Percentiles rank a stretch among this genome's conserved stretches.
Conservation (phyloP, 139 green algal genomes). For the Penium margaritaceum region DNA sequence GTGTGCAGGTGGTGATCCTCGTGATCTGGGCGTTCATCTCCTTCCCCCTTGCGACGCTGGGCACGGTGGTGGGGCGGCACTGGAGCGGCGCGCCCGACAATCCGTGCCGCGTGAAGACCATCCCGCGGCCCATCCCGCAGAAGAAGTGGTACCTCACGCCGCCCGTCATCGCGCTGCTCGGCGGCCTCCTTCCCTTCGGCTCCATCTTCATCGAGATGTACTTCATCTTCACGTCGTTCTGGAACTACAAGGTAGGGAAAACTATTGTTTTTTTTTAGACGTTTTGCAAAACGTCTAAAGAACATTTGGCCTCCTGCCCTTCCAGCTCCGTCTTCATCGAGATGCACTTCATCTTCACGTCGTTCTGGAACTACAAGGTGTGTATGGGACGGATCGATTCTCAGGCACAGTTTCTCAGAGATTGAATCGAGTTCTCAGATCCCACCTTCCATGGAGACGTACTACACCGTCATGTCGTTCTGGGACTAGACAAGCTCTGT, state of each 20-base stretch:
- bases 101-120: conserved; percentile 73
- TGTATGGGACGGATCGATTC: neutral
- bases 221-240: conserved; percentile 93
- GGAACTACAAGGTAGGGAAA: conserved; percentile 92
- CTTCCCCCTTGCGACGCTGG: conserved; percentile 82
- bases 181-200: conserved; percentile 88
- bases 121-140: conserved; percentile 81
- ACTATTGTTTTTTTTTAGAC: no score
- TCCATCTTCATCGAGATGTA: conserved; percentile 99
- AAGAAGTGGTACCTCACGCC: conserved; percentile 84
- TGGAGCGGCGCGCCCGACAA: conserved; percentile 55
- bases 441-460: no score
- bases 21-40: conserved; percentile 83
- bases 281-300: no score
- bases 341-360: conserved; percentile 95
- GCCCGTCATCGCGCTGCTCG: conserved; percentile 60
- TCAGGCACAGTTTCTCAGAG: neutral
- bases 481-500: no score
- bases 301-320: conserved; percentile 81
- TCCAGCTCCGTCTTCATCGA: conserved; percentile 98
- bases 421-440: neutral
- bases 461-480: no score
- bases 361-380: conserved; percentile 88
- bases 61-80: conserved; percentile 64
- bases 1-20: conserved; percentile 65